phyloP scores from a whole-genome alignment of 768 basidiomycete species.

The Leccinum pellstonianum region DNA sequence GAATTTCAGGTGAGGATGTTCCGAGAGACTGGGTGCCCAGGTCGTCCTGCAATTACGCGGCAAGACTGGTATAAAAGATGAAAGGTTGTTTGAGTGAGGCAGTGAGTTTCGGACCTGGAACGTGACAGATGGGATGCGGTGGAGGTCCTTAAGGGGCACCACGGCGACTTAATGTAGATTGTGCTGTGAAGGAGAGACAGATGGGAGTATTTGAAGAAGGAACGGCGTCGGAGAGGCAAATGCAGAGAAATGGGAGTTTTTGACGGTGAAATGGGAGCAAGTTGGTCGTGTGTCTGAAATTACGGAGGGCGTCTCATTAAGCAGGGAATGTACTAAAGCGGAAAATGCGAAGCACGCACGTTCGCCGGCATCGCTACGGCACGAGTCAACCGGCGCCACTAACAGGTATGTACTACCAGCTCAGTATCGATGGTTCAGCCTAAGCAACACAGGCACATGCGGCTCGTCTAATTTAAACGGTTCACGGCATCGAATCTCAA shows the following conservation, averaged over 20 bases:
- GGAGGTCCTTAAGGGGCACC: conserved; percentile 14
- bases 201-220: conserved; percentile 2
- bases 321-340: conserved; percentile 22
- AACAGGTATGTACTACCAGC: conserved; percentile 3
- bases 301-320: conserved; percentile 24
- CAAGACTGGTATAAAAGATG: conserved; percentile 6
- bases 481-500: conserved; percentile 27
- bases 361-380: conserved; percentile 35
- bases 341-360: conserved; percentile 36
- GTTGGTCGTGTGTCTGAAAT: conserved; percentile 41
- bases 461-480: conserved; percentile 25
- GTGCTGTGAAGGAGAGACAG: conserved; percentile 12
- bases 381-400: conserved; percentile 12
- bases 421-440: conserved; percentile 3
- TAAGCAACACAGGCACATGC: conserved; percentile 16
- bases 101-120: conserved; percentile 11
- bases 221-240: conserved; percentile 7
- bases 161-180: conserved; percentile 9
- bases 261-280: conserved; percentile 24
- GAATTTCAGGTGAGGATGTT: neutral
- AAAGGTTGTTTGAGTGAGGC: conserved; percentile 3
- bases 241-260: conserved; percentile 15
- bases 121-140: conserved; percentile 4
- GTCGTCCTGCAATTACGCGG: conserved; percentile 3
- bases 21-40: neutral